These are phyloP conservation scores for Saccharomycopsis guyanensis DNA, from an alignment of 805 yeast genomes.

Conservation along the genomic window DNA sequence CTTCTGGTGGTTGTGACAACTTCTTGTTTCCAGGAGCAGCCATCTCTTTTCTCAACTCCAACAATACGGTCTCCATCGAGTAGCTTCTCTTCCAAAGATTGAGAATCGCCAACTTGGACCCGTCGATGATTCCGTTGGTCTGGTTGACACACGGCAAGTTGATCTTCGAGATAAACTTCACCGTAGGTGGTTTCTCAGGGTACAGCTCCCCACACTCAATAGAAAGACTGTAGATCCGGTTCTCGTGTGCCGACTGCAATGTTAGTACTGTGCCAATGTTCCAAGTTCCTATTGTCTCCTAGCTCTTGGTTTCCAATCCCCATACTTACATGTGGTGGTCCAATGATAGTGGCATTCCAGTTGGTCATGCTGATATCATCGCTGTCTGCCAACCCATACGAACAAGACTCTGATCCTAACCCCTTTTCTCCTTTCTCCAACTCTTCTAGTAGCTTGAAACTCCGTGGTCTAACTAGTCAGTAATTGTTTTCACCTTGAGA, in stretches of 20 bases:
- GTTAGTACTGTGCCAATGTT: constrained; percentile 20
- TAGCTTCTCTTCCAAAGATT: constrained; percentile 83
- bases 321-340: constrained; percentile 70
- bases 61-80: constrained; percentile 86
- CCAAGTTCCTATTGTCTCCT: too few species aligned
- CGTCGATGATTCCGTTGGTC: constrained; percentile 46
- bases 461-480: constrained; percentile 81
- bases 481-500: too few species aligned
- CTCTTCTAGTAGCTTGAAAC: constrained; percentile 90
- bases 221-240: constrained; percentile 79
- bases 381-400: constrained; percentile 84
- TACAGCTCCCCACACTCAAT: constrained; percentile 77
- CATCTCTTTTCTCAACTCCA: constrained; percentile 88
- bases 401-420: constrained; percentile 91
- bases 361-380: constrained; percentile 89
- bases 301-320: neutral
- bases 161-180: constrained; percentile 72
- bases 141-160: constrained; percentile 87
- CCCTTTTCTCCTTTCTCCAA: constrained; percentile 98
- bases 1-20: constrained; percentile 88
- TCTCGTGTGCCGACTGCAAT: constrained; percentile 68
- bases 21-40: constrained; percentile 76
- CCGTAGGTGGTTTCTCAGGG: constrained; percentile 85
- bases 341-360: constrained; percentile 97
- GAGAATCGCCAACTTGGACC: constrained; percentile 55